Evolutionary conservation across 371 early-diverging fungal species (phyloP).

Genomic region (Fennellomyces sp.): DNA sequence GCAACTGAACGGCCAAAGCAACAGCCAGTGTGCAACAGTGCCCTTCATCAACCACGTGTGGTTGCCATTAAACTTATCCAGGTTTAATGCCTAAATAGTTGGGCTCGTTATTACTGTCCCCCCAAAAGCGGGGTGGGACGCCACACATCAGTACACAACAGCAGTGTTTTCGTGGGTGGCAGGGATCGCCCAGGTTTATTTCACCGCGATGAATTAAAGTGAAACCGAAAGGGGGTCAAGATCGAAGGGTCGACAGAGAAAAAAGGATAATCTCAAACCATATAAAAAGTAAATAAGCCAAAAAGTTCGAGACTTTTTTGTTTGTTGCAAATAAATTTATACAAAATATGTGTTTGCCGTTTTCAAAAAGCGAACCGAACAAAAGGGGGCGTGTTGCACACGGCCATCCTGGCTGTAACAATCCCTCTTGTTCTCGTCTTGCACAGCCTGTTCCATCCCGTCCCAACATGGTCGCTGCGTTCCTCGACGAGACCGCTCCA

Average conservation of each 20-base stretch:
- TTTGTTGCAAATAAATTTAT: constrained; percentile 9
- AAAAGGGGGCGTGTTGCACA: constrained; percentile 18
- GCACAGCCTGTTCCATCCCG: constrained; percentile 12
- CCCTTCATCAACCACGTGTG: too few relatives aligned
- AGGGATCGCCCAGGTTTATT: neutral
- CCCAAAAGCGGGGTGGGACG: too few relatives aligned
- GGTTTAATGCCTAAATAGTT: too few relatives aligned
- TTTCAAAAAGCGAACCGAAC: constrained; percentile 23
- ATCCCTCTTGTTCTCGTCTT: constrained; percentile 14
- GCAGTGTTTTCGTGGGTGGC: neutral
- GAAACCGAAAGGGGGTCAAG: neutral
- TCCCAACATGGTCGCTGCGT: constrained; percentile 25
- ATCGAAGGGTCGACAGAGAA: neutral
- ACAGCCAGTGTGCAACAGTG: too few relatives aligned
- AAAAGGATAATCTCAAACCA: constrained; percentile 4
- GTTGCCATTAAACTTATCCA: too few relatives aligned
- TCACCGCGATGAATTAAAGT: neutral
- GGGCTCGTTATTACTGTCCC: too few relatives aligned
- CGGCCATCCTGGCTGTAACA: neutral
- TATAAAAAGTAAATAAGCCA: neutral
- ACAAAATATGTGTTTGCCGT: constrained; percentile 19
- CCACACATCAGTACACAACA: neutral
- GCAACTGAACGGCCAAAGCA: too few relatives aligned
- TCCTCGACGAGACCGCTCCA: constrained; percentile 9
- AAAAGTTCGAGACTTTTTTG: constrained; percentile 9